Conservation (phyloP, 306 rosid species). For the Trifolium pratense region DNA sequence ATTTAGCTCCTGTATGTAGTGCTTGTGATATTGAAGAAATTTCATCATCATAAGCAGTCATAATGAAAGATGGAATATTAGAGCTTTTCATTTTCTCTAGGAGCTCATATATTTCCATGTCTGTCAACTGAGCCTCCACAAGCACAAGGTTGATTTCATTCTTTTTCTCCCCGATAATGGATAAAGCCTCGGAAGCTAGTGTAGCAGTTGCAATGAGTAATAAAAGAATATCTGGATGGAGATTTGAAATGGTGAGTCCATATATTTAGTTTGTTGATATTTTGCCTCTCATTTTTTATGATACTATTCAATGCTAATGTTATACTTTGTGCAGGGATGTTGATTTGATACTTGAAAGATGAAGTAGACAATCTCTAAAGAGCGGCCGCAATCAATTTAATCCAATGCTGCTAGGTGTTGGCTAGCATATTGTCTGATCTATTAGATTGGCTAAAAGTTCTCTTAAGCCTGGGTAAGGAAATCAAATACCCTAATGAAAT, state of each 20-base stretch:
- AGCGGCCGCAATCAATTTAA: background rate
- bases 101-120: constrained; percentile 45
- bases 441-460: background rate
- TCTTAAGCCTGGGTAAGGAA: background rate
- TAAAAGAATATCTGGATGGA: background rate
- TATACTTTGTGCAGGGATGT: constrained; percentile 23
- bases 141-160: constrained; percentile 48
- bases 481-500: background rate
- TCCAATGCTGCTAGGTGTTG: background rate
- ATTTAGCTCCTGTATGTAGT: constrained; percentile 45
- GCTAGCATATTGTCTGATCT: background rate
- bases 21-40: constrained; percentile 20
- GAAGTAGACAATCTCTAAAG: background rate
- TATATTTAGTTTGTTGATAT: constrained; percentile 4
- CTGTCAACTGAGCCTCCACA: constrained; percentile 50
- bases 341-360: constrained; percentile 15
- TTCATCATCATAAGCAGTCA: constrained; percentile 47
- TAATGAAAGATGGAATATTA: constrained; percentile 42
- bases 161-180: constrained; percentile 32
- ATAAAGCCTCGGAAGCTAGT: constrained; percentile 40
- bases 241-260: constrained; percentile 24
- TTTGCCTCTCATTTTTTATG: constrained; percentile 11
- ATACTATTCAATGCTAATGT: constrained; percentile 22
- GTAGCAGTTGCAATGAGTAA: no score
- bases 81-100: constrained; percentile 41